These are phyloP conservation scores for Globisporangium nagaii DNA, from an alignment of 352 stramenopile species.

Conservation along the genomic window DNA sequence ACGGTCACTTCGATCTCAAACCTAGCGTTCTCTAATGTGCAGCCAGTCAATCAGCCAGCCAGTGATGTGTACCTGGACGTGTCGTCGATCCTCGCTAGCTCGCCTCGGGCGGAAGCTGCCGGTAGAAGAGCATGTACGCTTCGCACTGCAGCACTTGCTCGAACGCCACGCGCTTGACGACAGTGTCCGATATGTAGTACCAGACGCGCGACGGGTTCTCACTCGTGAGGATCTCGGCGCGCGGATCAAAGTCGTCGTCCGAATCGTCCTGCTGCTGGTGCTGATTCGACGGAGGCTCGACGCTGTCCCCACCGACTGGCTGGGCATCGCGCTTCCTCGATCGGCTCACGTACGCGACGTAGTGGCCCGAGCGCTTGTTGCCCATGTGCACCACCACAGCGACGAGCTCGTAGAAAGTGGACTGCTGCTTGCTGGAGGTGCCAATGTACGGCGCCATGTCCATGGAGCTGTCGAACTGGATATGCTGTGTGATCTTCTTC, in stretches of 20 bases:
- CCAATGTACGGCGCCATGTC: slow-evolving; percentile 46
- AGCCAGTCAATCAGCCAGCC: too few species aligned
- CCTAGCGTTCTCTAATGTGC: too few species aligned
- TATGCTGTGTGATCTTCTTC: slow-evolving; percentile 64
- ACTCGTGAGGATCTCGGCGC: slow-evolving; percentile 19
- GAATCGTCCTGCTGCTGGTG: slow-evolving; percentile 5
- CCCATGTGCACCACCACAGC: slow-evolving; percentile 70
- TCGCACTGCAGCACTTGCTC: slow-evolving; percentile 68
- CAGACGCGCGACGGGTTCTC: slow-evolving; percentile 24
- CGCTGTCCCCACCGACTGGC: not conserved
- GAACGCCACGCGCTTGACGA: slow-evolving; percentile 49
- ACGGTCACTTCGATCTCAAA: too few species aligned
- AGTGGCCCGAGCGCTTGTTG: slow-evolving; percentile 65
- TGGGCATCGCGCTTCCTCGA: slow-evolving; percentile 27
- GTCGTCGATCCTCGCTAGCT: too few species aligned
- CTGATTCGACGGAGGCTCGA: not conserved
- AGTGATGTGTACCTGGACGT: too few species aligned
- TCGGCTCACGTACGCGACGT: slow-evolving; percentile 67
- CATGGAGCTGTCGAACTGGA: slow-evolving; percentile 48
- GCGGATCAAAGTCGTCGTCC: slow-evolving; percentile 19
- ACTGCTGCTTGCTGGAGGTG: slow-evolving; percentile 6
- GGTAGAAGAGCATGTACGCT: slow-evolving; percentile 81
- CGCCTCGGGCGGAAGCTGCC: slow-evolving; percentile 14
- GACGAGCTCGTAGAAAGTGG: slow-evolving; percentile 52
- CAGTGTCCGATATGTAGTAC: slow-evolving; percentile 72